phyloP scores from a whole-genome alignment of 352 stramenopile genomes.

The Thalassiosira sp. region DNA sequence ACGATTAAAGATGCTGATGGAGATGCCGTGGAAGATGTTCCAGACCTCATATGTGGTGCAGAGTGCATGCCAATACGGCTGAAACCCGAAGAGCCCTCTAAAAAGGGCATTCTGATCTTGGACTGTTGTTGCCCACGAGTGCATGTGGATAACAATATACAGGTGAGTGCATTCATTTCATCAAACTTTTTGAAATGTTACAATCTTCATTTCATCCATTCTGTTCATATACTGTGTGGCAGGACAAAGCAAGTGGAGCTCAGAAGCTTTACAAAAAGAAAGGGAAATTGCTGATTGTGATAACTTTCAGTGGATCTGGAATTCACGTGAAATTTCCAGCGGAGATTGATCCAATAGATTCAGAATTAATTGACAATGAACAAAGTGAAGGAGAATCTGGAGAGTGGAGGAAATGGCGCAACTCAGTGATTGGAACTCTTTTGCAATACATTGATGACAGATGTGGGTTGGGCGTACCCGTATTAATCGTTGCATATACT shows the following conservation, averaged over 20 bases:
- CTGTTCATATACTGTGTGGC: not conserved
- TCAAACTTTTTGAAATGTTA: not conserved
- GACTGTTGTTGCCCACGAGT: slow-evolving; percentile 37
- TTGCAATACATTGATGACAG: slow-evolving; percentile 40
- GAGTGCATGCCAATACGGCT: not conserved
- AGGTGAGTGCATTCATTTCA: not conserved
- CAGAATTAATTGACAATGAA: not conserved
- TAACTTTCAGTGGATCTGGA: slow-evolving; percentile 28
- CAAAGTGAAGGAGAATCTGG: not conserved
- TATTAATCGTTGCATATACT: slow-evolving; percentile 49
- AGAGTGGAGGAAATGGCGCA: slow-evolving; percentile 23
- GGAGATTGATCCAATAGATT: not conserved
- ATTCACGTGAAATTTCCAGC: slow-evolving; percentile 22
- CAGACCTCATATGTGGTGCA: not conserved
- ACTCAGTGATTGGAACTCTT: slow-evolving; percentile 19
- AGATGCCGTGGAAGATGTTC: not conserved
- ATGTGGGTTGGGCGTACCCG: slow-evolving; percentile 30
- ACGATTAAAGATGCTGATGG: not conserved
- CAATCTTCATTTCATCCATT: not conserved
- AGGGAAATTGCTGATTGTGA: slow-evolving; percentile 27
- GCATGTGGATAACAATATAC: slow-evolving; percentile 17
- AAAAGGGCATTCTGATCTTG: slow-evolving; percentile 47
- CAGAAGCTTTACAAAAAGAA: slow-evolving; percentile 21
- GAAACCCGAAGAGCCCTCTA: too few species aligned
- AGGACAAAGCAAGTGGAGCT: slow-evolving; percentile 34